phyloP scores from a whole-genome alignment of 345 rosid genomes.

The Camelina neglecta region DNA sequence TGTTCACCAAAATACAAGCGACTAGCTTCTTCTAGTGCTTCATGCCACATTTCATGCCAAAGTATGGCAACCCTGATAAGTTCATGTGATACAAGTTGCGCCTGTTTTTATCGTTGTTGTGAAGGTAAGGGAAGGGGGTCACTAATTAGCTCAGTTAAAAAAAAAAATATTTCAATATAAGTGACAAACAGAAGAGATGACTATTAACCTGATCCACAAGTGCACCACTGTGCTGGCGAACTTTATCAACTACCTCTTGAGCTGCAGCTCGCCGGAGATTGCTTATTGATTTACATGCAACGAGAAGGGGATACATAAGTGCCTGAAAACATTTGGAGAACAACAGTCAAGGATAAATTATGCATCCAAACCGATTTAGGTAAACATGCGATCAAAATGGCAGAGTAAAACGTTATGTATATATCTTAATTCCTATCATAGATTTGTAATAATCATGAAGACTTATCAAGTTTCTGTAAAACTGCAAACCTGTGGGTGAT shows the following conservation, averaged over 20 bases:
- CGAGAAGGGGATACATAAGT: conserved; percentile 99
- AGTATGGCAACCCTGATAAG: conserved; percentile 97
- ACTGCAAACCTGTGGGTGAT: conserved; percentile 90
- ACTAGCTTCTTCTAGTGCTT: conserved; percentile 98
- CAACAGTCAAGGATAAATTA: conserved; percentile 24
- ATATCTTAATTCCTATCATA: conserved; percentile 22
- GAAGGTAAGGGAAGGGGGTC: conserved; percentile 15
- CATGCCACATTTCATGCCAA: conserved; percentile 99
- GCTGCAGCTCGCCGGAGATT: conserved; percentile 94
- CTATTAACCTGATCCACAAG: conserved; percentile 88
- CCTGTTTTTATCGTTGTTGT: conserved; percentile 52
- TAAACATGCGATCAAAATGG: conserved; percentile 21
- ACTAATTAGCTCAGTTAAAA: conserved; percentile 27
- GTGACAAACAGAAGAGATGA: conserved; percentile 23
- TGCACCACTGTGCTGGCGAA: conserved; percentile 89
- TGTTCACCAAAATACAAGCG: conserved; percentile 97
- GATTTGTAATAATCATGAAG: conserved; percentile 6
- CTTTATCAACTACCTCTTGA: conserved; percentile 96
- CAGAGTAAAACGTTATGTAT: conserved; percentile 4
- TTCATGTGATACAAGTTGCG: conserved; percentile 92
- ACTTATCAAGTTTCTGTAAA: conserved; percentile 7
- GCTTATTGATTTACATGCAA: conserved; percentile 98
- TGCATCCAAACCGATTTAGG: conserved; percentile 24
- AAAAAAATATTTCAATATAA: conserved; percentile 3
- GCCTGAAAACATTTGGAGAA: conserved; percentile 59